Conservation (phyloP, 23 red algal species). For the Agarophyton chilense region DNA sequence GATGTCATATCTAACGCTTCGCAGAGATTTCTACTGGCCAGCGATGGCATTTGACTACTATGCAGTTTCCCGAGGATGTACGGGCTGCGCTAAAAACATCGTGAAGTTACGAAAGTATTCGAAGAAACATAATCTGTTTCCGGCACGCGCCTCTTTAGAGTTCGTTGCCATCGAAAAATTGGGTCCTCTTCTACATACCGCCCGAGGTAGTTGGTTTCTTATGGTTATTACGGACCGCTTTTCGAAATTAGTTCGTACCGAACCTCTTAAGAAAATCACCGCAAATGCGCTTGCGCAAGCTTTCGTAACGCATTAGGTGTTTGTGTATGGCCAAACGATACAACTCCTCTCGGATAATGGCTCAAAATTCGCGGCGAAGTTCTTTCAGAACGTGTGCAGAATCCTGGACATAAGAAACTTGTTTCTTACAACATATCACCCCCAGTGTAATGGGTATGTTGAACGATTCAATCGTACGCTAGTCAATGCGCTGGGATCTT, state of each 20-base stretch:
- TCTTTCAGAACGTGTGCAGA: constrained; percentile 40
- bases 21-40: constrained; percentile 3
- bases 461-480: constrained; percentile 38
- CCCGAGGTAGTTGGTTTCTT: not conserved
- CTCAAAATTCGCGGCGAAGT: constrained; percentile 23
- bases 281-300: not conserved
- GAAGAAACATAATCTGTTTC: not conserved
- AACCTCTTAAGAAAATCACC: constrained; percentile 7
- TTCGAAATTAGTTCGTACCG: constrained; percentile 40
- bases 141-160: not conserved
- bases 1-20: not conserved
- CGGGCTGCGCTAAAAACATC: not conserved
- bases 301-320: constrained; percentile 16
- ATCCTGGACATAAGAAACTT: constrained; percentile 19
- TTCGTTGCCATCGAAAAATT: not conserved
- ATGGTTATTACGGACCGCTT: constrained; percentile 49
- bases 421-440: constrained; percentile 37
- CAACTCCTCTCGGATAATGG: constrained; percentile 42
- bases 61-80: not conserved
- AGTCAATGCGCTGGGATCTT: not conserved
- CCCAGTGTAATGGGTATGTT: constrained; percentile 42
- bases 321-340: constrained; percentile 1
- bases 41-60: not conserved
- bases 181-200: not conserved
- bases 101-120: not conserved